Conservation (phyloP, 2,329 filamentous ascomycete species). For the Domatiomyces catenatus region DNA sequence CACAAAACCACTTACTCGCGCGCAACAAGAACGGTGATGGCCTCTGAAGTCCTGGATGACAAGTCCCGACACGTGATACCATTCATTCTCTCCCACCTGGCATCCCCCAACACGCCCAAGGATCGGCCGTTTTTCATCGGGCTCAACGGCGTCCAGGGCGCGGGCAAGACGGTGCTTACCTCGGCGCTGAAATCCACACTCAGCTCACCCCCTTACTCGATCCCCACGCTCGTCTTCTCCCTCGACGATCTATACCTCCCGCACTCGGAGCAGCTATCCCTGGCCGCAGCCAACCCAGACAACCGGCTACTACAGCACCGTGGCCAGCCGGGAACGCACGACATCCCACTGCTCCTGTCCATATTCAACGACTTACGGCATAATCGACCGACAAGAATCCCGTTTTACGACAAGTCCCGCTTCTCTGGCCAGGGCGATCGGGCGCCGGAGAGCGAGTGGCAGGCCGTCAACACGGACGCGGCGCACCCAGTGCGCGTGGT, state of each 20-base stretch:
- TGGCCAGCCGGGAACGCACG: slow-evolving; percentile 73
- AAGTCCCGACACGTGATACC: slow-evolving; percentile 63
- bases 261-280: slow-evolving; percentile 49
- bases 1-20: background rate
- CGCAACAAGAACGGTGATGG: background rate
- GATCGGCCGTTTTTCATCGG: slow-evolving; percentile 65
- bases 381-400: slow-evolving; percentile 44
- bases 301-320: slow-evolving; percentile 69
- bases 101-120: slow-evolving; percentile 21
- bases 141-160: slow-evolving; percentile 80
- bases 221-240: slow-evolving; percentile 57
- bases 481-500: slow-evolving; percentile 41
- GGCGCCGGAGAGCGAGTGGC: slow-evolving; percentile 47
- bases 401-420: slow-evolving; percentile 70
- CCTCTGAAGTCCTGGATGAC: slow-evolving; percentile 49
- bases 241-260: slow-evolving; percentile 83
- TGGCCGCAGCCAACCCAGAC: slow-evolving; percentile 48
- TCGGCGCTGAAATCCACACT: slow-evolving; percentile 48
- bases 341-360: slow-evolving; percentile 46
- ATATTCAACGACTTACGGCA: slow-evolving; percentile 47
- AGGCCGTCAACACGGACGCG: slow-evolving; percentile 29
- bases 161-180: slow-evolving; percentile 82
- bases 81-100: slow-evolving; percentile 52
- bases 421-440: slow-evolving; percentile 65
- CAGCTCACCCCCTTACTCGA: slow-evolving; percentile 39